Evolutionary conservation across 2,329 filamentous ascomycete genomes (phyloP).

Genomic region (Alternaria triticimaculans): DNA sequence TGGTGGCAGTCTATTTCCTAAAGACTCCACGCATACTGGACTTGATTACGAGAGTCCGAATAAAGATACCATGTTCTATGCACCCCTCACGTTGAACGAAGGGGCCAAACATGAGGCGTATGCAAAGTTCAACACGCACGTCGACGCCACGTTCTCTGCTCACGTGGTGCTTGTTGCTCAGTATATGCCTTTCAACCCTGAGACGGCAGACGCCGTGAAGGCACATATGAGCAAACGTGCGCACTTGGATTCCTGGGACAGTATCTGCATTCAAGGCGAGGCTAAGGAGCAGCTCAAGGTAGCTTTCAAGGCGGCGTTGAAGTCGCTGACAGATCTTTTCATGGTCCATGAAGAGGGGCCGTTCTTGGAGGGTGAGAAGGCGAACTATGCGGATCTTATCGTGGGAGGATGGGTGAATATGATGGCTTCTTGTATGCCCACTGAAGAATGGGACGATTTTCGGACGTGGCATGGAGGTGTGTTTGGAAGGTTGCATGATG

Average conservation of each 20-base stretch:
- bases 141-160: constrained; percentile 62
- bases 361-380: constrained; percentile 56
- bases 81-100: constrained; percentile 26
- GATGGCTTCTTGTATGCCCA: constrained; percentile 50
- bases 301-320: constrained; percentile 53
- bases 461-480: constrained; percentile 58
- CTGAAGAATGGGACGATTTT: constrained; percentile 57
- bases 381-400: constrained; percentile 63
- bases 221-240: constrained; percentile 59
- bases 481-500: constrained; percentile 60
- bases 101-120: constrained; percentile 45
- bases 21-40: constrained; percentile 17
- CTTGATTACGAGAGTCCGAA: constrained; percentile 41
- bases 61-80: constrained; percentile 35
- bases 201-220: constrained; percentile 53
- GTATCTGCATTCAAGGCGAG: constrained; percentile 48
- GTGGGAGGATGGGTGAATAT: constrained; percentile 64
- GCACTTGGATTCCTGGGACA: constrained; percentile 54
- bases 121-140: constrained; percentile 59
- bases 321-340: constrained; percentile 54
- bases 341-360: constrained; percentile 51
- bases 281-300: constrained; percentile 47
- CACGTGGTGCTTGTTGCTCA: constrained; percentile 53
- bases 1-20: constrained; percentile 59
- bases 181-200: constrained; percentile 60